A percentile compares a stretch with the other conserved stretches of the same genome.
These are phyloP conservation scores for Zygotorulaspora mrakii DNA, from an alignment of 1,139 yeast genomes.

Conservation along the genomic window DNA sequence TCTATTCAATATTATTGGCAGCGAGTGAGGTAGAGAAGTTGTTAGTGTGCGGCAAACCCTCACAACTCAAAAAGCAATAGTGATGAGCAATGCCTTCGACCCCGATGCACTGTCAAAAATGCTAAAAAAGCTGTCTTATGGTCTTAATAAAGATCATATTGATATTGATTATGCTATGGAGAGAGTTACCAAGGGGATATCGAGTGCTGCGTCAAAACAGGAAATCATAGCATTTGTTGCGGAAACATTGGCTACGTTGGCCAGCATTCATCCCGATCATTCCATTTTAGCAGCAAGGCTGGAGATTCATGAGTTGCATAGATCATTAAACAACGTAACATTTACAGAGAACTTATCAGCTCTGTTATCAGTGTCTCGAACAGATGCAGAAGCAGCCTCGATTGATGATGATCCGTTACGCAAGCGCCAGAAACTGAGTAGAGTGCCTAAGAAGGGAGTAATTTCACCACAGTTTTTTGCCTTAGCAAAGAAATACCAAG, in stretches of 20 bases:
- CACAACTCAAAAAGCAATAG: conserved; percentile 5
- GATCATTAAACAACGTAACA: conserved; percentile 43
- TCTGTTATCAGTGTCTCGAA: conserved; percentile 11
- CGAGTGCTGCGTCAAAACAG: conserved; percentile 75
- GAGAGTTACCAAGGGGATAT: conserved; percentile 56
- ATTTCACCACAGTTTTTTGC: conserved; percentile 64
- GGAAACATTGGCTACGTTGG: conserved; percentile 96
- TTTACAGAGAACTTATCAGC: conserved; percentile 19
- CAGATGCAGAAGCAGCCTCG: not conserved
- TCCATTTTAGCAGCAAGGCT: conserved; percentile 93
- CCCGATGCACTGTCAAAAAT: conserved; percentile 9
- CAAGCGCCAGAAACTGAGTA: conserved; percentile 72
- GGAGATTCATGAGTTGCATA: conserved; percentile 87
- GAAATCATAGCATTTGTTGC: conserved; percentile 89
- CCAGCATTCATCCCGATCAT: conserved; percentile 94
- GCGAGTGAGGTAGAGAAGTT: not conserved
- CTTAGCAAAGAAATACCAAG: conserved; percentile 56
- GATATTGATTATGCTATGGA: conserved; percentile 59
- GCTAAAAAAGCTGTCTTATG: conserved; percentile 28
- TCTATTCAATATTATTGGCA: not conserved
- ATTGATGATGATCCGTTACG: conserved; percentile 52
- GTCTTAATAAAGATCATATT: conserved; percentile 56
- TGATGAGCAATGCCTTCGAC: not conserved
- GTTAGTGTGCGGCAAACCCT: not conserved
- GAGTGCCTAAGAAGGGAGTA: conserved; percentile 66